Base-by-base conservation (phyloP, 352 stramenopile genomes). In the Globisporangium abappressorium region DNA sequence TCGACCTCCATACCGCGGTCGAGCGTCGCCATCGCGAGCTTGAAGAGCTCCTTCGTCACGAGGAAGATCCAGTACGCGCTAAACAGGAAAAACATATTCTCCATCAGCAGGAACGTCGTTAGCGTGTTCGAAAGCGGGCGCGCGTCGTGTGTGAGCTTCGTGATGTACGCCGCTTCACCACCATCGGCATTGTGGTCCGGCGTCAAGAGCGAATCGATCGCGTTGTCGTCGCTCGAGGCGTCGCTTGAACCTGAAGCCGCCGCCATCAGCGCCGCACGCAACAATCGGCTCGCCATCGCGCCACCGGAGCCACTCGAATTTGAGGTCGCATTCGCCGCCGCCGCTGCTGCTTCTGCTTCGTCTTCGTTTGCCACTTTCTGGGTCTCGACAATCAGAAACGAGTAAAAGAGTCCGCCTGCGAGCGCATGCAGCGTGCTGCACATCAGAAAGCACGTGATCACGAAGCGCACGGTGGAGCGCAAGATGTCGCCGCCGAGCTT, bases 1-100 rank as follows among this genome's bases (percentile, higher is more conserved):
- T 91, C 82, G 33, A 74, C 76, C 43, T 72, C 49, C 28, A 75
- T 63, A 15, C 82, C 82, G 34, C 82, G 77, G 64, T 91, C 82
- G 46, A 89, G 54, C 14, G 82, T 88, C 6, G 70, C 63, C 77
- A 84, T 87, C 0, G 82, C 80, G 20, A 91, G 69, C 65, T 87
- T 83, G 68, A 86, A 91, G 3, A 91, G 63, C 38, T 91, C 82
- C 9, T 68, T 53, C 7, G 81, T 83, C 2, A 91, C 61, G 12
- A 88, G 57, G 49, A 87, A 81, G 57, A 91, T 84, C 82, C 82
- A 91, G 69, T 88, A 91, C 11, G 82, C 82, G 54, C 77, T 85
- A 15, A 91, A 66, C 26, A 91, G 68, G 64, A 89, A 85, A 41
- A 87, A 84, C 24, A 91, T 66, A 65, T 89, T 91, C 58, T 91